Base-by-base conservation (phyloP, 306 rosid genomes). In the Urtica urens region DNA sequence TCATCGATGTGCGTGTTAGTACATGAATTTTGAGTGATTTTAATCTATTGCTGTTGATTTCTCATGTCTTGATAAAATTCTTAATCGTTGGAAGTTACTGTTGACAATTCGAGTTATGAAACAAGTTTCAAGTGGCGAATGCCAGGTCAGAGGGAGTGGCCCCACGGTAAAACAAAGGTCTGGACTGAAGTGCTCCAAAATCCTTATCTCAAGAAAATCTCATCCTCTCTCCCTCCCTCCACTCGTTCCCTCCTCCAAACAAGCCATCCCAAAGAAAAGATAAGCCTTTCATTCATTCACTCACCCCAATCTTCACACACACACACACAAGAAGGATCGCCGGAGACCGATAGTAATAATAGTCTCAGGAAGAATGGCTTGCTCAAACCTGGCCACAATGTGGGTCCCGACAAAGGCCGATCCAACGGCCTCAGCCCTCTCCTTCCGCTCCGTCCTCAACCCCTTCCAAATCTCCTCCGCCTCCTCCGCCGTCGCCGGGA, bases 381-480 rank as follows among this genome's bases (percentile, higher is more conserved):
- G 73, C 66, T 68, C 78, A 4, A 72, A 68, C 53, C 24, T 68
- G 10, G n/a, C n/a, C n/a, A 64, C 78, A 71, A 72, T 64, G 82
- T 72, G 68, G 79, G 76, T 57, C 33, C 67, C 85, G 5, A 78
- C 82, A 51, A 74, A 92, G 55, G 69, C 94, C 30, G 55, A 79
- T 9, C 71, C 95, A 10, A 90, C 82, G 49, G 44, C 82, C 37
- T 79, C 86, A 19, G 24, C 68, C 21, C 84, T 79, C 53, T 79
- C 83, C 55, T 79, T 73, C 57, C 84, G 79, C 4, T 73, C 78
- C 0, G 62, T 67, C 11, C 58, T 78, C 51, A 67, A 55, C 79
- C 92, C 87, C 59, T 68, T 80, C 67, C 94, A 75, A 63, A 50
- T 63, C 50, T 92, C 87, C 28, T 62, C 78, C 4, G 79, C 75